Conservation (phyloP, 2,329 filamentous ascomycete species). For the Hysterium pulicare region DNA sequence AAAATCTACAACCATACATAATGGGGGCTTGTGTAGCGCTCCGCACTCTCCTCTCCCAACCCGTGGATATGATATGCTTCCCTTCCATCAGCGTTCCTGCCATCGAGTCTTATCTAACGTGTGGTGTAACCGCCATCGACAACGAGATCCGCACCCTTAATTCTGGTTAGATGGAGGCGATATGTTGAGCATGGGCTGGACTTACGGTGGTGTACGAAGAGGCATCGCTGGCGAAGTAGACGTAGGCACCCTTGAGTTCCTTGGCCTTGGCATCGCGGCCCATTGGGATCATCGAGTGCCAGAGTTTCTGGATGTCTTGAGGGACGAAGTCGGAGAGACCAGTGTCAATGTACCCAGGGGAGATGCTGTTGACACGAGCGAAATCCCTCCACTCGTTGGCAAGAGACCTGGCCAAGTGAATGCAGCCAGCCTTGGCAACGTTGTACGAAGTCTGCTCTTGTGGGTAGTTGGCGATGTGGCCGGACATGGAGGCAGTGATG, state of each 20-base stretch:
- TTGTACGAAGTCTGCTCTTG: conserved; percentile 57
- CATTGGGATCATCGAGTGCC: conserved; percentile 74
- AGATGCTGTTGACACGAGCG: conserved; percentile 66
- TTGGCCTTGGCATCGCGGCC: conserved; percentile 67
- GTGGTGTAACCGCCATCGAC: conserved; percentile 71
- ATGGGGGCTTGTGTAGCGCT: no score
- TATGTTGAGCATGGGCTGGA: conserved; percentile 2
- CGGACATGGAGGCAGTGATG: conserved; percentile 72
- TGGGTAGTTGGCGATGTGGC: conserved; percentile 79
- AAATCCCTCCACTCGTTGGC: conserved; percentile 70
- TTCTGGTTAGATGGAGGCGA: not conserved
- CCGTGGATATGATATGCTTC: no score
- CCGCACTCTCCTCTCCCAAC: no score
- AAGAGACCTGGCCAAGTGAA: conserved; percentile 61
- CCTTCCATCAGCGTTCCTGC: no score
- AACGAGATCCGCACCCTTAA: conserved; percentile 58
- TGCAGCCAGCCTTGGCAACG: conserved; percentile 61
- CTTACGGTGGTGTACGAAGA: conserved; percentile 68
- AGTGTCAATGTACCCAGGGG: conserved; percentile 67
- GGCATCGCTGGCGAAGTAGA: conserved; percentile 79
- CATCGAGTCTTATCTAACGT: not conserved
- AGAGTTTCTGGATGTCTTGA: conserved; percentile 61
- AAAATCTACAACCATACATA: no score
- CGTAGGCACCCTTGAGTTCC: conserved; percentile 76
- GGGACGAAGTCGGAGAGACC: conserved; percentile 60